Percentiles rank a stretch among this genome's conserved stretches.
Conservation (phyloP, 108 stramenopile genomes). For the Nannochloropsis salina region DNA sequence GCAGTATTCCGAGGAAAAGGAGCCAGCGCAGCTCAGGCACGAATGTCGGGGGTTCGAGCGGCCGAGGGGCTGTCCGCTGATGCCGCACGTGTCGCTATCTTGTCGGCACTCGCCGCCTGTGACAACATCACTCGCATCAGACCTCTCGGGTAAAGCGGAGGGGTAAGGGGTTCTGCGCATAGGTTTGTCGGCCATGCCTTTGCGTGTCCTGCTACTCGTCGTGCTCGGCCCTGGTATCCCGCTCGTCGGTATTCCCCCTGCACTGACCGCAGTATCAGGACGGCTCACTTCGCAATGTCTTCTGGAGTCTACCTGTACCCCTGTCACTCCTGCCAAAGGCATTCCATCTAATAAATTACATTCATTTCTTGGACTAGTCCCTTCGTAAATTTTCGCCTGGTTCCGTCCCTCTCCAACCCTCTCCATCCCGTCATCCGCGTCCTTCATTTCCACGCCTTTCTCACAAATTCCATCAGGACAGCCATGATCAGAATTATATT, state of each 20-base stretch:
- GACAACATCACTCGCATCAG: neutral
- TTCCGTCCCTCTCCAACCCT: neutral
- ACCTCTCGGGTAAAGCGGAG: neutral
- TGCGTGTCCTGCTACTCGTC: neutral
- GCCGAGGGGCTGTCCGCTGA: constrained; percentile 10
- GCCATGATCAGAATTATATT: neutral
- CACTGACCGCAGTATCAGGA: no score
- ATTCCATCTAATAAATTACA: no score
- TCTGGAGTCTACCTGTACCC: no score
- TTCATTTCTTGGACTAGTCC: neutral
- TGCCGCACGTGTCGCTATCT: constrained; percentile 10
- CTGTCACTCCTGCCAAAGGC: no score
- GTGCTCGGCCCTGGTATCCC: neutral
- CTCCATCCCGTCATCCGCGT: neutral
- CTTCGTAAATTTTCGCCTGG: neutral
- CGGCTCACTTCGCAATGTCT: no score
- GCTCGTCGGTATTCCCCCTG: no score
- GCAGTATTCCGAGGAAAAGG: constrained; percentile 9
- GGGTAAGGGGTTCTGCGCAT: neutral
- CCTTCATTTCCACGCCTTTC: neutral
- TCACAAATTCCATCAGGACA: neutral
- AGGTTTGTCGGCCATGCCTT: neutral
- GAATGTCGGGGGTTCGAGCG: neutral
- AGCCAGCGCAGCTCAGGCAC: neutral
- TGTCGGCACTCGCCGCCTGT: neutral